Conservation (phyloP, 352 stramenopile genomes). For the Phytophthora hibernalis region DNA sequence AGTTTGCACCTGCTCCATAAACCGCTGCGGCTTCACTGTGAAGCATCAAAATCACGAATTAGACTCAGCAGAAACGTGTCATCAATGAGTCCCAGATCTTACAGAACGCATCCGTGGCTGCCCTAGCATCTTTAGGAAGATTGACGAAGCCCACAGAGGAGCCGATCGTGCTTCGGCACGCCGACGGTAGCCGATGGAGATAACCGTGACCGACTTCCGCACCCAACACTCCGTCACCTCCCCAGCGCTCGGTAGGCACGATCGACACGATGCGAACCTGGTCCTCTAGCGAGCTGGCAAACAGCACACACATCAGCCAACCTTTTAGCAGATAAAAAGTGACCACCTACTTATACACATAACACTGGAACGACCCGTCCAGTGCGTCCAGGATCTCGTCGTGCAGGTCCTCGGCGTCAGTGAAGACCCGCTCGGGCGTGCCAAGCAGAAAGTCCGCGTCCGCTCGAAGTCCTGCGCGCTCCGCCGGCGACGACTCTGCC, state of each 20-base stretch:
- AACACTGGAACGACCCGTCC: conserved; percentile 95
- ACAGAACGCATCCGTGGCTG: conserved; percentile 86
- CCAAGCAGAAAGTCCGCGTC: conserved; percentile 96
- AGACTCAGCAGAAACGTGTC: conserved; percentile 2
- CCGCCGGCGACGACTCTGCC: conserved; percentile 87
- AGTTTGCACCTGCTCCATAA: conserved; percentile 7
- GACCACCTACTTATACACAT: conserved; percentile 94
- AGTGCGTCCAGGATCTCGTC: conserved; percentile 91
- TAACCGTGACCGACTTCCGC: conserved; percentile 97
- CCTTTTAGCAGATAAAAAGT: background rate
- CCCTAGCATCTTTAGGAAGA: conserved; percentile 68
- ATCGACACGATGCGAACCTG: conserved; percentile 94
- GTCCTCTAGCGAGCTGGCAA: conserved; percentile 84
- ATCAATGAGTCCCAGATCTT: conserved; percentile 26
- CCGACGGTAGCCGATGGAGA: conserved; percentile 93
- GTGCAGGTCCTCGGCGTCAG: conserved; percentile 86
- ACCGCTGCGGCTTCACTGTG: conserved; percentile 40
- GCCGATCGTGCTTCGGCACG: conserved; percentile 59
- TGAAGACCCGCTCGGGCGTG: conserved; percentile 91
- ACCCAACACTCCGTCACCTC: conserved; percentile 92
- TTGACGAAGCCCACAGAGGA: conserved; percentile 84
- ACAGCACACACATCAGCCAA: background rate
- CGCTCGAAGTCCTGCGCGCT: conserved; percentile 89
- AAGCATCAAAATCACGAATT: conserved; percentile 11
- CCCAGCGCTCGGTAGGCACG: conserved; percentile 83